Base-by-base conservation (phyloP, 176 grass and related monocot species). In the Carex parvula region DNA sequence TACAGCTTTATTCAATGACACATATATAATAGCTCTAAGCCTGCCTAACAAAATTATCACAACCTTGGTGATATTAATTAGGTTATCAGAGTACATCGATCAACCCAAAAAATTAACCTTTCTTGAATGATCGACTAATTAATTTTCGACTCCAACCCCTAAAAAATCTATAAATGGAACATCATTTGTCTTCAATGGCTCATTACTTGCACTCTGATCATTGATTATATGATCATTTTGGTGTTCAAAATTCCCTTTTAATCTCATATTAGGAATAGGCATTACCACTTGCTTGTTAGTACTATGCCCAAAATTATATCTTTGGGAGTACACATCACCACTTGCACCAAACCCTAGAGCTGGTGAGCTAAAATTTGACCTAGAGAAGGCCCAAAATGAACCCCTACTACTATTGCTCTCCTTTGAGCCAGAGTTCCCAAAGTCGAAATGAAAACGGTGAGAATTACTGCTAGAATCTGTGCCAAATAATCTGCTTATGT, bases 151-250 rank as follows among this genome's bases (percentile, higher is more conserved):
- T 46, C 82, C 89, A 5, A 94, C 81, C 29, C 91, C 91, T 22
- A 94, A 14, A 87, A 94, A 94, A 73, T 91, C 91, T 60, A 89
- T 85, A 75, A 91, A 94, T 5, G 77, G 77, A 81, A 89, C 82
- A 76, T 76, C 71, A 80, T 76, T 87, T 58, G 41, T 86, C 26
- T 33, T 64, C n/a, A 46, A 29, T 35, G 55, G 68, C 10, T 48
- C 85, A 54, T 30, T 64, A 11, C 58, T 52, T 15, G 44, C 33
- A 17, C 44, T 32, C 48, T 83, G n/a, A n/a, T n/a, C 81, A 69
- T 6, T 69, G 60, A 60, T 17, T 29, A 44, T 21, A 26, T 39
- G 37, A 39, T 68, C 60, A 16, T 66, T 53, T 66, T n/a, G 13
- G 2, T 15, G 41, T 65, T 66, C 81, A 66, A 66, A 83, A 83